Evolutionary conservation across 148 eudicot genomes (phyloP).

Genomic region (Persicaria tinctoria): DNA sequence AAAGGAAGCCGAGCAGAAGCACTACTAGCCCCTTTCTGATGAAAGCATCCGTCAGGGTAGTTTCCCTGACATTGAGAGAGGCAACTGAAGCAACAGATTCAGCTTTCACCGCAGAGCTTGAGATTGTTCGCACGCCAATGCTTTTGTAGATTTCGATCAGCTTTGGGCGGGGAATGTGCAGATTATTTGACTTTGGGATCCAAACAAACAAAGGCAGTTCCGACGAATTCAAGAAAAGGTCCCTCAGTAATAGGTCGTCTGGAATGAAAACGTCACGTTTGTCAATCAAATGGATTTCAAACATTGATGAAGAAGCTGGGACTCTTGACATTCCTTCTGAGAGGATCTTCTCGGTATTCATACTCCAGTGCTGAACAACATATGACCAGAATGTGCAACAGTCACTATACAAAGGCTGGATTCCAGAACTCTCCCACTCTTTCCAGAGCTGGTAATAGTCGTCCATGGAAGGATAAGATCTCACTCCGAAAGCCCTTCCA

Average conservation of each 20-base stretch:
- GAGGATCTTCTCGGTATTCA: constrained; percentile 20
- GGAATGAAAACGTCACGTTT: constrained; percentile 21
- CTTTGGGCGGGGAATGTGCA: constrained; percentile 23
- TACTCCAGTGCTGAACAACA: constrained; percentile 22
- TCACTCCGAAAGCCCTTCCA: constrained; percentile 31
- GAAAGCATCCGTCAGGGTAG: constrained; percentile 19
- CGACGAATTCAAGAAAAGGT: constrained; percentile 32
- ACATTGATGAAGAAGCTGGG: constrained; percentile 23
- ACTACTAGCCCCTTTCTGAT: constrained; percentile 35
- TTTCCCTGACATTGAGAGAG: constrained; percentile 18
- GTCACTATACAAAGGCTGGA: constrained; percentile 17
- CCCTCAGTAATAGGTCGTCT: constrained; percentile 34
- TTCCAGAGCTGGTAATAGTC: constrained; percentile 57
- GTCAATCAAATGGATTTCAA: constrained; percentile 23
- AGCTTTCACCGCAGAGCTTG: constrained; percentile 31
- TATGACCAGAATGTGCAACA: constrained; percentile 51
- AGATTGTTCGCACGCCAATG: constrained; percentile 43
- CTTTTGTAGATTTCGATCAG: constrained; percentile 41
- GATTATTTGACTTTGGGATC: constrained; percentile 34
- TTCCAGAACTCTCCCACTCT: constrained; percentile 42
- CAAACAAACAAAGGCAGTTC: constrained; percentile 40
- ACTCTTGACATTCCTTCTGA: constrained; percentile 25
- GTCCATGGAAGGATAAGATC: constrained; percentile 30
- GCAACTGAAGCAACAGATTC: constrained; percentile 12
- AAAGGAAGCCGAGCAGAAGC: constrained; percentile 48